Evolutionary conservation across 148 eudicot genomes (phyloP).

Genomic region (Chenopodium quinoa): DNA sequence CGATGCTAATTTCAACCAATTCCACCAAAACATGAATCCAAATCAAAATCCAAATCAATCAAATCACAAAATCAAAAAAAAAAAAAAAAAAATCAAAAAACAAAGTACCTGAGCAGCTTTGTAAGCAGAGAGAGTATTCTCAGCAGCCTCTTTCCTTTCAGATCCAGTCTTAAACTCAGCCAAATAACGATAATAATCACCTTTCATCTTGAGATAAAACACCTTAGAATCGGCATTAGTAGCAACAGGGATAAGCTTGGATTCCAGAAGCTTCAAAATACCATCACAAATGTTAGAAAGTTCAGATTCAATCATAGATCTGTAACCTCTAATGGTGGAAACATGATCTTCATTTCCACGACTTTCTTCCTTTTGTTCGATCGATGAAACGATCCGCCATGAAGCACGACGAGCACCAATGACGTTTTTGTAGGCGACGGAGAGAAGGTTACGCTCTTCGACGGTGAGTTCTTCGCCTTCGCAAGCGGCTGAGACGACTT

Average conservation of each 20-base stretch:
- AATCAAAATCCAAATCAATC: neutral
- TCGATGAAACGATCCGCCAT: conserved; percentile 33
- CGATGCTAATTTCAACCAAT: neutral
- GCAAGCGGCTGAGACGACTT: conserved; percentile 23
- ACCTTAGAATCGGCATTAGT: conserved; percentile 22
- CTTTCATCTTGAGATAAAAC: conserved; percentile 35
- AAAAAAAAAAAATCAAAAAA: too few species aligned
- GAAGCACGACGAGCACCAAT: conserved; percentile 37
- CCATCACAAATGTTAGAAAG: conserved; percentile 27
- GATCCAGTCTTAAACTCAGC: conserved; percentile 35
- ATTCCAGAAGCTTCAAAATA: conserved; percentile 10
- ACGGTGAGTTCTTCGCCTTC: conserved; percentile 26
- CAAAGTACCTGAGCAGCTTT: conserved; percentile 44
- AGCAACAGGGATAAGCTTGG: conserved; percentile 27
- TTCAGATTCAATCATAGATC: conserved; percentile 31
- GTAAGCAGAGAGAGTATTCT: conserved; percentile 30
- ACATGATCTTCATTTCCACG: conserved; percentile 32
- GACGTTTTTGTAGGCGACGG: conserved; percentile 37
- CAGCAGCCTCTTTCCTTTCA: conserved; percentile 29
- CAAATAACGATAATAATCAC: conserved; percentile 35
- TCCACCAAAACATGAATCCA: too few species aligned
- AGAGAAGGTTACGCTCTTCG: conserved; percentile 35
- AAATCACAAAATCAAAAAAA: too few species aligned
- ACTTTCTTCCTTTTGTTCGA: conserved; percentile 33
- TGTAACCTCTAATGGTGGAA: conserved; percentile 24